A percentile compares a stretch with the other conserved stretches of the same genome.
Conservation (phyloP, 441 rosid genomes). For the Eugenia klotzschiana region DNA sequence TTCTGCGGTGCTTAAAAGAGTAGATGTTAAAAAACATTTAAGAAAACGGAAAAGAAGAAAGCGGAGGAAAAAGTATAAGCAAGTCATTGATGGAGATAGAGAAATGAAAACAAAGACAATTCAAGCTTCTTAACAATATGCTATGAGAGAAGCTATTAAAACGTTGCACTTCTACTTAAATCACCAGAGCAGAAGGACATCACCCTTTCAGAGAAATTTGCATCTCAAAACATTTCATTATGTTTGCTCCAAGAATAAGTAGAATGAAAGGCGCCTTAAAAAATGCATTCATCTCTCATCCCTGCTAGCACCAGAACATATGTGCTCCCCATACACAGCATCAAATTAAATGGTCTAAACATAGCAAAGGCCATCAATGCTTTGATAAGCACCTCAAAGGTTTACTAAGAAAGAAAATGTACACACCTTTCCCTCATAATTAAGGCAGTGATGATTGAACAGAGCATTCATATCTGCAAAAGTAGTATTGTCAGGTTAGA, state of each 20-base stretch:
- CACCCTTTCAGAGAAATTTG: neutral
- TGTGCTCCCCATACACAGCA: neutral
- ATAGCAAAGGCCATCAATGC: neutral
- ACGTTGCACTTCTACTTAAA: neutral
- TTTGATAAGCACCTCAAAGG: neutral
- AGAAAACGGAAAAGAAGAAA: neutral
- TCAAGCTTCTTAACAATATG: neutral
- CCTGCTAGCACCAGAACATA: neutral
- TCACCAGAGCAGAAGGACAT: neutral
- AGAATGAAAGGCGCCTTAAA: neutral
- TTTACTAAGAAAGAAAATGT: neutral
- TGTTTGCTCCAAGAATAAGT: neutral
- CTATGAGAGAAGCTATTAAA: neutral
- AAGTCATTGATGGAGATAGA: neutral
- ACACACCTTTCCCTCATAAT: neutral
- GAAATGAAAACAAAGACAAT: neutral
- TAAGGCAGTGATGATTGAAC: neutral
- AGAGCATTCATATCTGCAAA: neutral
- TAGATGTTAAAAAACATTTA: neutral
- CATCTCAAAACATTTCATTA: neutral
- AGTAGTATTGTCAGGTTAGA: neutral
- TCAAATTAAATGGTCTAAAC: neutral
- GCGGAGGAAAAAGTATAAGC: neutral
- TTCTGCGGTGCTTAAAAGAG: neutral
- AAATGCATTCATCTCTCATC: neutral